These are phyloP conservation scores for Cercospora sp. DNA, from an alignment of 2,329 filamentous ascomycete genomes.

Conservation along the genomic window DNA sequence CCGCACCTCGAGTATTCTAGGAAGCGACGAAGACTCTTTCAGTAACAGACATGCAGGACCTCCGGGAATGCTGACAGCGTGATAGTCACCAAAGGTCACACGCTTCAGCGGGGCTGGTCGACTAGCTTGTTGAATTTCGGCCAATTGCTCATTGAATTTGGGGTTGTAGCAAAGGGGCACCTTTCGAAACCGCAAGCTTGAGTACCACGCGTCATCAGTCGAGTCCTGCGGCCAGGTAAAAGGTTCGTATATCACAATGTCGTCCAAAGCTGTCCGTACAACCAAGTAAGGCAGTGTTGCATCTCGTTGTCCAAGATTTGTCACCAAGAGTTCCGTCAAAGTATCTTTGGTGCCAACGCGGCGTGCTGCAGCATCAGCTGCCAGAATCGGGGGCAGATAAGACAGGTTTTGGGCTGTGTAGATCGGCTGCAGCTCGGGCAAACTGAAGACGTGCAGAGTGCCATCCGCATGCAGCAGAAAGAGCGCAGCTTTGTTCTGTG, in stretches of 20 bases:
- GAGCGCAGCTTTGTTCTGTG: constrained; percentile 60
- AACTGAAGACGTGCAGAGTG: constrained; percentile 68
- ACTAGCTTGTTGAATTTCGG: constrained; percentile 48
- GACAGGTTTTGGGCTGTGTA: constrained; percentile 75
- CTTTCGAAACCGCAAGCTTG: constrained; percentile 73
- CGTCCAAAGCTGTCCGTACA: constrained; percentile 74
- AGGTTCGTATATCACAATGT: constrained; percentile 85
- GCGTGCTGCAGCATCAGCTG: constrained; percentile 67
- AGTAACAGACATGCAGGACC: constrained; percentile 77
- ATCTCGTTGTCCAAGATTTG: constrained; percentile 77
- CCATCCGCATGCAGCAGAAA: constrained; percentile 77
- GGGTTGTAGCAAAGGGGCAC: constrained; percentile 67
- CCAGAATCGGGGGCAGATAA: constrained; percentile 74
- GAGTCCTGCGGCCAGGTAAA: constrained; percentile 53
- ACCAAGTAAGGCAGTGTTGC: constrained; percentile 76
- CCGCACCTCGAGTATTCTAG: constrained; percentile 56
- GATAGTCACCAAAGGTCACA: constrained; percentile 72
- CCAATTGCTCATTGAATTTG: constrained; percentile 53
- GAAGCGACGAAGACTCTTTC: constrained; percentile 74
- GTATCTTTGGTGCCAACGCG: constrained; percentile 71
- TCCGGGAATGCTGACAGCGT: constrained; percentile 79
- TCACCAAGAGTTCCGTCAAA: constrained; percentile 76
- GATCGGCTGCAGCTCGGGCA: constrained; percentile 72
- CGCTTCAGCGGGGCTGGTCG: constrained; percentile 54
- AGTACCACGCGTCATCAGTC: constrained; percentile 44